Conservation (phyloP, 768 basidiomycete species). For the Auricularia heimuer region DNA sequence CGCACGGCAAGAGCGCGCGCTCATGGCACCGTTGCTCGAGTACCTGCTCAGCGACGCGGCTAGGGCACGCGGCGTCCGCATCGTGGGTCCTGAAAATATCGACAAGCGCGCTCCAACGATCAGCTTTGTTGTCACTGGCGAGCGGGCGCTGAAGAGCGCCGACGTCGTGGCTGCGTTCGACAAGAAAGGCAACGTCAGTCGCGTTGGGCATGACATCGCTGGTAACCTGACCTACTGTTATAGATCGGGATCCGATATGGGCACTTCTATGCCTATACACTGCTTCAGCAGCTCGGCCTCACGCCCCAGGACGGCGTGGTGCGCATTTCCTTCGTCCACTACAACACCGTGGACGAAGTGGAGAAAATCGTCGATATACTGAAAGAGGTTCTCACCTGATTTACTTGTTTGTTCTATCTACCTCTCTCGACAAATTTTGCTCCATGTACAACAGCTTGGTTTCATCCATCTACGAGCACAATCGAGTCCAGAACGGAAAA, state of each 20-base stretch:
- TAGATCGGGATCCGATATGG: conserved; percentile 74
- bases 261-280: conserved; percentile 66
- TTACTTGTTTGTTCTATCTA: neutral
- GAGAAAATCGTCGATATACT: conserved; percentile 38
- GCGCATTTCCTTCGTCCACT: conserved; percentile 68
- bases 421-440: neutral
- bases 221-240: neutral
- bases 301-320: conserved; percentile 54
- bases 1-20: conserved; percentile 47
- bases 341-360: conserved; percentile 68
- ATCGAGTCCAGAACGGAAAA: conserved; percentile 68
- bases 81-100: conserved; percentile 49
- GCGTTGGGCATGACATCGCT: conserved; percentile 17
- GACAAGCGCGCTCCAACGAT: conserved; percentile 54
- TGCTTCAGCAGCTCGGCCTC: conserved; percentile 26
- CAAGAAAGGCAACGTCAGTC: conserved; percentile 42
- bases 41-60: conserved; percentile 45
- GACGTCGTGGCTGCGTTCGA: conserved; percentile 61
- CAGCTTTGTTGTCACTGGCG: conserved; percentile 58
- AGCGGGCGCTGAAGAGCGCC: conserved; percentile 44
- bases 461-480: conserved; percentile 36
- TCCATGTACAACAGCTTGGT: neutral
- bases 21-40: conserved; percentile 43
- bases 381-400: conserved; percentile 4
- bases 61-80: conserved; percentile 46